Base-by-base conservation (phyloP, 108 stramenopile species). In the Fragilariopsis cylindrus region DNA sequence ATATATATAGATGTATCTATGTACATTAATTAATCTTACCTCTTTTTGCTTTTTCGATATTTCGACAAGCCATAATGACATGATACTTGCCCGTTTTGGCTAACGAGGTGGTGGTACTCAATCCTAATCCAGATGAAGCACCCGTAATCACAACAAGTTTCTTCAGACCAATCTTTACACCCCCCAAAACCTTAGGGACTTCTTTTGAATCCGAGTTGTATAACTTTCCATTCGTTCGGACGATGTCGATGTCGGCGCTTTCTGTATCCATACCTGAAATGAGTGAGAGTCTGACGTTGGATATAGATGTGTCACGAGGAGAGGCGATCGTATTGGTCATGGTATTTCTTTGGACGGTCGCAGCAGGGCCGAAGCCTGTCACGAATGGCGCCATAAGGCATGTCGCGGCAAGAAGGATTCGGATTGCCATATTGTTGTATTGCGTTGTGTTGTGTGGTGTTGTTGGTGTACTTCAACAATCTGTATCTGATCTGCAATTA, bases 1-100 rank as follows among this genome's bases (percentile, higher is more conserved):
- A 45, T 46, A 3, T 42, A 9, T 7, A 42, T 12, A 47, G 1
- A 19, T 1, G 2, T 52, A 9, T n/a, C 15, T 15, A 43, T 7
- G 19, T 19, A 56, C 4, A 43, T 30, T 3, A 53, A 43, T 57
- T 13, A 73, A 71, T 60, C 87, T 54, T 74, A 88, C 87, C 84
- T 81, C 79, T 82, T 79, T 96, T 93, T 62, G 77, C 92, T 77
- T 93, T 93, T 62, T 96, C 96, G 42, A 95, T 87, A 49, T 97
- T 92, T 44, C 98, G 90, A 48, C 86, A 86, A 11, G 96, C 98
- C 91, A 96, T 93, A 82, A 98, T 86, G 52, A 98, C 94, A 81
- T 92, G 96, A 76, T 96, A 92, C 54, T 90, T 78, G 8, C 96
- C 96, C 55, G 91, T 84, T 72, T 95, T 96, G 77, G 91, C 80